phyloP scores from a whole-genome alignment of 257 asterid species.

The Solanum infundibuliforme region DNA sequence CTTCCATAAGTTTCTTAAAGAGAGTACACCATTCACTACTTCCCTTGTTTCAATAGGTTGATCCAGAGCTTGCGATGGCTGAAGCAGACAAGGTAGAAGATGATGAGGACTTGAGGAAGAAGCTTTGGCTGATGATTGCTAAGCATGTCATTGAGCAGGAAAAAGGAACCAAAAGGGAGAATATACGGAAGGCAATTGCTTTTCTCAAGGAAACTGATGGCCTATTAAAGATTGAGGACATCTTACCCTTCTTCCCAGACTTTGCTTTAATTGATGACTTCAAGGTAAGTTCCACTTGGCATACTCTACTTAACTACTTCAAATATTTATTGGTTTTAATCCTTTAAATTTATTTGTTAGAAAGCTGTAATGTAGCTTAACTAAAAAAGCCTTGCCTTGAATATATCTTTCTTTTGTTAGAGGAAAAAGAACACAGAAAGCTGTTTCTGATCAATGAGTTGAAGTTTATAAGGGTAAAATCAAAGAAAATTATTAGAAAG shows the following conservation, averaged over 20 bases:
- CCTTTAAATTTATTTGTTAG: not conserved
- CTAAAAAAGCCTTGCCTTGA: not conserved
- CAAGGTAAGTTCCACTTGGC: conserved; percentile 37
- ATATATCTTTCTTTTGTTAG: not conserved
- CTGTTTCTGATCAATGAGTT: not conserved
- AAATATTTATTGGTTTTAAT: not conserved
- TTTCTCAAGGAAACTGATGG: conserved; percentile 98
- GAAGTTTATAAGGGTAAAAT: not conserved
- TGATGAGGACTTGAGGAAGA: conserved; percentile 90
- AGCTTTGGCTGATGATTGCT: conserved; percentile 98
- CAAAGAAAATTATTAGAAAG: not conserved
- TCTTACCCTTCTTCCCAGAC: conserved; percentile 94
- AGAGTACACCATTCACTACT: not conserved
- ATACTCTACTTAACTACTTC: not conserved
- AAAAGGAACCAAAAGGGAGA: conserved; percentile 96
- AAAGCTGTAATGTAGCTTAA: not conserved
- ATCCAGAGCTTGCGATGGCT: conserved; percentile 97
- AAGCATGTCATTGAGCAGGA: conserved; percentile 92
- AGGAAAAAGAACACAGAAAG: not conserved
- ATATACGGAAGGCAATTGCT: conserved; percentile 91
- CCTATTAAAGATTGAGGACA: conserved; percentile 91
- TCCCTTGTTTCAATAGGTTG: conserved; percentile 41
- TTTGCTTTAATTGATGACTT: conserved; percentile 93
- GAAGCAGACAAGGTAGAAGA: conserved; percentile 99
- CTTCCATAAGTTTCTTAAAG: not conserved